Conservation (phyloP, 306 rosid species). For the Prunus davidiana region DNA sequence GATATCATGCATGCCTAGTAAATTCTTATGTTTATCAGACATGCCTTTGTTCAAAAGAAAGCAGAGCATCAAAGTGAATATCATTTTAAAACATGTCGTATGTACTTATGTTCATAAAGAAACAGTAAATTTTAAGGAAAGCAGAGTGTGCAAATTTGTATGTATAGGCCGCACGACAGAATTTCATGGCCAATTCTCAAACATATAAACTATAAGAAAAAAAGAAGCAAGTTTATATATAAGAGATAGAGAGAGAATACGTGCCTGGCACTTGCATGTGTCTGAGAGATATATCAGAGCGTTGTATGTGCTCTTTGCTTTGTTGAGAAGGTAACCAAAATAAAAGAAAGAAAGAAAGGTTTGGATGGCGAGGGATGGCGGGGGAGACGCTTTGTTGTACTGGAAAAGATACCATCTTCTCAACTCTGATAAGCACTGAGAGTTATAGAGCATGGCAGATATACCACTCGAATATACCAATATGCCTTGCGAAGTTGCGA, state of each 20-base stretch:
- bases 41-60: background rate
- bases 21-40: background rate
- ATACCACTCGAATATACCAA: conserved; percentile 46
- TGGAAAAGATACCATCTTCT: conserved; percentile 14
- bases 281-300: background rate
- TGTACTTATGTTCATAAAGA: background rate
- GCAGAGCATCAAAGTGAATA: background rate
- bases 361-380: background rate
- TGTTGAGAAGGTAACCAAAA: background rate
- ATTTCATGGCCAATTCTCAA: background rate
- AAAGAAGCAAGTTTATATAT: no score
- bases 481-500: background rate
- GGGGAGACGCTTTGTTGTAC: conserved; percentile 13
- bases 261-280: conserved; percentile 25
- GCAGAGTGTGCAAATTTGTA: background rate
- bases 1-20: no score
- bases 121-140: background rate
- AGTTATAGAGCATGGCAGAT: background rate
- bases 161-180: background rate
- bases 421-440: background rate
- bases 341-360: background rate
- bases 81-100: background rate
- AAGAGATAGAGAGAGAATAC: background rate
- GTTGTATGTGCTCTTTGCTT: background rate
- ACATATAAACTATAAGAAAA: background rate